phyloP scores from a whole-genome alignment of 148 eudicot genomes.

The Rheum nobile region DNA sequence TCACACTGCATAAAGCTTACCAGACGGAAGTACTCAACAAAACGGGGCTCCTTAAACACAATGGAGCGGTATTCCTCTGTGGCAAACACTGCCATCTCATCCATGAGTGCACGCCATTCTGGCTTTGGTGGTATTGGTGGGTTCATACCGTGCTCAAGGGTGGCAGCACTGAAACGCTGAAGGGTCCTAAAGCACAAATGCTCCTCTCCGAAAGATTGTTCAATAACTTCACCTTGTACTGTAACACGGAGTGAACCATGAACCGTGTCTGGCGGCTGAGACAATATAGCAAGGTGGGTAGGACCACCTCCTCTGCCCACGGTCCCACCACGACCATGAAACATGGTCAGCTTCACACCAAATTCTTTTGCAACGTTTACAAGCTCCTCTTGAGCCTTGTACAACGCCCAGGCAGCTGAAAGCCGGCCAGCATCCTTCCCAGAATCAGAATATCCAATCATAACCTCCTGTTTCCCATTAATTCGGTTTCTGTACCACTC shows the following conservation, averaged over 20 bases:
- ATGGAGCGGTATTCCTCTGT: slow-evolving; percentile 81
- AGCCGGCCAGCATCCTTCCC: slow-evolving; percentile 97
- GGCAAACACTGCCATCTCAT: slow-evolving; percentile 71
- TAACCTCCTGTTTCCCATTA: slow-evolving; percentile 91
- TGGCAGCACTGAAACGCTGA: slow-evolving; percentile 92
- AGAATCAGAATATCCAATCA: slow-evolving; percentile 97
- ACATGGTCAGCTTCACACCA: slow-evolving; percentile 91
- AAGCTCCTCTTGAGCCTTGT: slow-evolving; percentile 98
- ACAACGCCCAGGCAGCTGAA: slow-evolving; percentile 93
- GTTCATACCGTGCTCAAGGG: slow-evolving; percentile 97
- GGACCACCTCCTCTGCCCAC: slow-evolving; percentile 99
- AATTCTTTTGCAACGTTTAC: slow-evolving; percentile 69
- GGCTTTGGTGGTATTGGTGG: slow-evolving; percentile 90
- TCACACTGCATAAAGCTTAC: slow-evolving; percentile 30
- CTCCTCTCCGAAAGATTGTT: slow-evolving; percentile 95
- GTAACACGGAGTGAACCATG: slow-evolving; percentile 93
- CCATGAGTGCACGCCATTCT: slow-evolving; percentile 89
- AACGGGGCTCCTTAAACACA: slow-evolving; percentile 86
- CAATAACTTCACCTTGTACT: slow-evolving; percentile 97
- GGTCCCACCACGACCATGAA: slow-evolving; percentile 98
- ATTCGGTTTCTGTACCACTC: slow-evolving; percentile 82
- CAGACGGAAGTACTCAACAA: slow-evolving; percentile 92
- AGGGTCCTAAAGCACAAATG: slow-evolving; percentile 95
- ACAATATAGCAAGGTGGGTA: slow-evolving; percentile 93
- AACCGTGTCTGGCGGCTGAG: slow-evolving; percentile 92